Percentiles rank a stretch among this genome's conserved stretches.
Conservation (phyloP, 805 yeast genomes). For the Yueomyces sp. region DNA sequence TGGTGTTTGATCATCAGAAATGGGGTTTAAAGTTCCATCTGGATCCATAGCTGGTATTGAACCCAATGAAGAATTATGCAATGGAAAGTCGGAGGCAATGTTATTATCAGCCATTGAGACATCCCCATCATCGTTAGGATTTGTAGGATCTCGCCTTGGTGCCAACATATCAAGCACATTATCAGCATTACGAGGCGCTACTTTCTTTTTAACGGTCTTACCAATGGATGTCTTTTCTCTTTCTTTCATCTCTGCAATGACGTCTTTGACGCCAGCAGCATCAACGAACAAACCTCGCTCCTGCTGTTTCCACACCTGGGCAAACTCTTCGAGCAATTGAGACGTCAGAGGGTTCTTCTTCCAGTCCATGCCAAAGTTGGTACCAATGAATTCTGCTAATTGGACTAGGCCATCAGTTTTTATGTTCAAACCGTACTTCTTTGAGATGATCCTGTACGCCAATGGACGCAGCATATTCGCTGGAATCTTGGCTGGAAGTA, state of each 20-base stretch:
- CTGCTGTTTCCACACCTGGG: conserved; percentile 75
- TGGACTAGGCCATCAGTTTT: conserved; percentile 71
- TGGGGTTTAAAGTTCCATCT: conserved; percentile 10
- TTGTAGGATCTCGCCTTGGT: background rate
- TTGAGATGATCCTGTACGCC: conserved; percentile 80
- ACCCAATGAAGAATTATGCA: conserved; percentile 1
- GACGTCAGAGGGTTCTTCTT: conserved; percentile 25
- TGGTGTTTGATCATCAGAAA: background rate
- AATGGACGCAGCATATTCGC: conserved; percentile 81
- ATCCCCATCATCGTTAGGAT: background rate
- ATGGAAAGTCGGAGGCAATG: conserved; percentile 1
- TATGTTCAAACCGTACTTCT: conserved; percentile 82
- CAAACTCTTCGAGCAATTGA: conserved; percentile 54
- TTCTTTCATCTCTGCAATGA: conserved; percentile 45
- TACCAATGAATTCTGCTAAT: conserved; percentile 65
- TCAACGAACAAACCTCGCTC: conserved; percentile 80
- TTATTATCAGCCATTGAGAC: background rate
- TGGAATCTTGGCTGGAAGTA: conserved; percentile 62
- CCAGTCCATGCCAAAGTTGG: conserved; percentile 79
- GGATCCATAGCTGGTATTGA: conserved; percentile 14
- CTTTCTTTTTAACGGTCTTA: background rate
- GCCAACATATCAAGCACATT: conserved; percentile 2
- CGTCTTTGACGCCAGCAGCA: conserved; percentile 50
- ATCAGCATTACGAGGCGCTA: conserved; percentile 1
- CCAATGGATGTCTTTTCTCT: conserved; percentile 9